Base-by-base conservation (phyloP, 1,139 yeast species). In the Wickerhamomyces sp. region DNA sequence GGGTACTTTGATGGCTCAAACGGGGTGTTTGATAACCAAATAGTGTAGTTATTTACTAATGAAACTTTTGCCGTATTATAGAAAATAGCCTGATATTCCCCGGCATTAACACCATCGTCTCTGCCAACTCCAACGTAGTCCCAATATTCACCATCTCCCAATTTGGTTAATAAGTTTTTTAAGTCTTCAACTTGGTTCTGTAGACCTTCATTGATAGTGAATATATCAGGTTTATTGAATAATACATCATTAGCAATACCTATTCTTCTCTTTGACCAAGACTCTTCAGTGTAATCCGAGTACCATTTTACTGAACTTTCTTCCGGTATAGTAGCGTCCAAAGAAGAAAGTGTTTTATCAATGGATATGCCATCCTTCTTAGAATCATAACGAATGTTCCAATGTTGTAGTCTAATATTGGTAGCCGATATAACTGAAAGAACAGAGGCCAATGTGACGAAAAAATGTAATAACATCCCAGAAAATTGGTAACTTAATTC, bases 111-210 rank as follows among this genome's bases (percentile, higher is more conserved):
- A 5, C 78, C 78, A 52, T 73, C 76, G 37, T 69, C 71, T 51
- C 78, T 57, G 2, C 78, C 77, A n/a, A 65, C 68, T 2, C 75
- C 75, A 41, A 65, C 67, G 47, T 70, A 70, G 9, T 58, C 56
- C 67, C 72, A 73, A 3, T 56, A 51, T 26, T 26, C 38, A 19
- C 39, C 32, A 20, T 41, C 49, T 24, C 42, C 40, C 12, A 36
- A 40, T 2, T 29, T 21, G 17, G 21, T 33, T 20, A 45, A 33
- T 8, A 45, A 20, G 3, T 36, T 20, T 17, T 35, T 26, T 19
- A 45, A 15, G 14, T 45, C 49, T 25, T 18, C 59, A n/a, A 61
- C 58, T 41, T 61, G 66, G 37, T 59, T 48, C 4, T 45, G 35
- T 17, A 59, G 35, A 3, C 54, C 64, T 39, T 61, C 66, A 31